Base-by-base conservation (phyloP, 2,329 filamentous ascomycete genomes). In the Penicillium thymicola region DNA sequence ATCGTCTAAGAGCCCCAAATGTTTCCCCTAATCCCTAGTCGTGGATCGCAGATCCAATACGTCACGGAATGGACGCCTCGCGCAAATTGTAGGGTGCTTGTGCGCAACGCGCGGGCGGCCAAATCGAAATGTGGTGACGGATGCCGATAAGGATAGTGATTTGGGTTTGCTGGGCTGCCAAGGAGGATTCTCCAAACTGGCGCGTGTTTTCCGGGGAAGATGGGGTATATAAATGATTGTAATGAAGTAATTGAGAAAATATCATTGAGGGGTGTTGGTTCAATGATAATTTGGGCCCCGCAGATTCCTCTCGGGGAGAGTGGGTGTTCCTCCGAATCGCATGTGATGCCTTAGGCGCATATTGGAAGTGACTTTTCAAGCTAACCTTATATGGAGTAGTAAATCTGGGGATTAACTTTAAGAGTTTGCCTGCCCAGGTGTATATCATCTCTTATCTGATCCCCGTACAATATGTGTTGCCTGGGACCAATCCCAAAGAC, bases 1-100 rank as follows among this genome's bases (percentile, higher is more conserved):
- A 70, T 71, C 23, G 14, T 62, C n/a, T 11, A 34, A 42, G 36
- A 47, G 21, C 21, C 18, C 16, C 16, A 11, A 4, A 2, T 28
- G 1, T 23, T 27, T 41, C 16, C 43, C 28, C 11, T 13, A 23
- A 54, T 44, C 25, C 3, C 28, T 27, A 21, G 46, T 34, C 13
- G 23, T 28, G 27, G n/a, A 27, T 42, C 25, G 21, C 41, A 36
- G 32, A 45, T 21, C 34, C n/a, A 41, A 43, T 53, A 54, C 45
- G 58, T 62, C 55, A 54, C 48, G 1, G 53, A 49, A 23, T 27
- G 18, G 47, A 59, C 53, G 54, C 55, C 46, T 48, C 23, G 18
- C 28, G 45, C 37, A 16, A 18, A 14, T 13, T 30, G 30, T 14
- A 28, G 41, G 9, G 51, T 34, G 51, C 36, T 55, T 30, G 54